Evolutionary conservation across 2,329 filamentous ascomycete species (phyloP).

Genomic region (Drechslerella dactyloides): DNA sequence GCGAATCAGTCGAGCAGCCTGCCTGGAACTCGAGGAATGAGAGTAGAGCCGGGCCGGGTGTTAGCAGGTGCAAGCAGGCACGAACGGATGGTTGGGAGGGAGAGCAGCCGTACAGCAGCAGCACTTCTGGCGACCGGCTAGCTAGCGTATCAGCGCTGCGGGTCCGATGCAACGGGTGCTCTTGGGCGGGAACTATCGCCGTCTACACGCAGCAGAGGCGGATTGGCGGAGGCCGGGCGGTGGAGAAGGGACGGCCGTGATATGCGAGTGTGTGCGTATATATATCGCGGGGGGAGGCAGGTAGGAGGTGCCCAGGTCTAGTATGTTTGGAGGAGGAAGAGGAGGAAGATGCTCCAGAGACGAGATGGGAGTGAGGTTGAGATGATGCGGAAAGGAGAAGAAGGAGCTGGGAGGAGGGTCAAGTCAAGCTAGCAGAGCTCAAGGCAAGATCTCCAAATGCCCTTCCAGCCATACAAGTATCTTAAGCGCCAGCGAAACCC

Average conservation of each 20-base stretch:
- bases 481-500: too few species aligned
- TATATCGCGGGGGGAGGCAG: neutral
- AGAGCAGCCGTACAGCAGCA: neutral
- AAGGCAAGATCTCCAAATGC: too few species aligned
- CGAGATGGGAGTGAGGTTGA: too few species aligned
- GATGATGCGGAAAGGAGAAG: too few species aligned
- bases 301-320: neutral
- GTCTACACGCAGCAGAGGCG: neutral
- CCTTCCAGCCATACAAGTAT: too few species aligned
- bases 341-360: too few species aligned
- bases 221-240: neutral
- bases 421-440: too few species aligned
- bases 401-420: too few species aligned
- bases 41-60: neutral
- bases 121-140: conserved; percentile 5
- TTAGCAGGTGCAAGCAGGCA: neutral
- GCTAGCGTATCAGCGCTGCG: neutral
- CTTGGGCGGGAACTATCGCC: too few species aligned
- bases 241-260: neutral
- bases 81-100: conserved; percentile 1
- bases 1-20: too few species aligned
- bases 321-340: too few species aligned
- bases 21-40: neutral
- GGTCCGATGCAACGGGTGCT: conserved; percentile 2
- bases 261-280: neutral